Evolutionary conservation across 2,329 filamentous ascomycete species (phyloP), one percentile per base, ranked within the genome.

Genomic region (Talaromyces sp.): DNA sequence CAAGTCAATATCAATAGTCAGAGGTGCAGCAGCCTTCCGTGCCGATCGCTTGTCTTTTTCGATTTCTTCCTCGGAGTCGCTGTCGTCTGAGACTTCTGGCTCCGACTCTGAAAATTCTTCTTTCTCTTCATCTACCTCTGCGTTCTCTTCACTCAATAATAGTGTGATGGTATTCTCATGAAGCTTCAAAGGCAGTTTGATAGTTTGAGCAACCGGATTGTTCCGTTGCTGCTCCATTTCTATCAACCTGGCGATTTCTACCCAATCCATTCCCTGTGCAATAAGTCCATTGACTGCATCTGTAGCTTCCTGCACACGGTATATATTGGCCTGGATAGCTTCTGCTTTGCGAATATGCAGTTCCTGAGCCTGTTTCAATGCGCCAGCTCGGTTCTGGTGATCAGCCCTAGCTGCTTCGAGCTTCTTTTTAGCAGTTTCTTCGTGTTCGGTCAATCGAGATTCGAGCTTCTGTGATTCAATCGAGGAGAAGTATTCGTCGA

Each of bases 401-500:
- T 97, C 94, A 62, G 88, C 84, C 71, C 87, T 87, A 0, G 93
- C 92, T n/a, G 90, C 86, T 43, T 97, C 91, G 3, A 99, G 83
- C 75, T 96, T 97, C 72, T 87, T 87, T 78, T 89, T 91, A 3
- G 95, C 95, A 3, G 85, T 84, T 22, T 90, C 87, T 76, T 99
- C 93, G 58, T 90, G 87, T 75, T 98, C 94, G 3, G 87, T 87
- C 4, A 98, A 80, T 62, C 88, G 86, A 1, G 92, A 96, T 75
- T 96, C 90, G 0, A 98, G 83, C 74, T 92, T 96, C 75, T 97
- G 94, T 0, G 93, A 92, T 78, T 99, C 95, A 31, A 98, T 87
- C 0, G 94, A 98, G 0, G 95, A 98, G 76, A 96, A 98, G 80
- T 97, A 99, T 70, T 97, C 92, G 74, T 99, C 95, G 0, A 97